Base-by-base conservation (phyloP, 192 early-diverging fungal genomes). In the Radiomyces spectabilis region DNA sequence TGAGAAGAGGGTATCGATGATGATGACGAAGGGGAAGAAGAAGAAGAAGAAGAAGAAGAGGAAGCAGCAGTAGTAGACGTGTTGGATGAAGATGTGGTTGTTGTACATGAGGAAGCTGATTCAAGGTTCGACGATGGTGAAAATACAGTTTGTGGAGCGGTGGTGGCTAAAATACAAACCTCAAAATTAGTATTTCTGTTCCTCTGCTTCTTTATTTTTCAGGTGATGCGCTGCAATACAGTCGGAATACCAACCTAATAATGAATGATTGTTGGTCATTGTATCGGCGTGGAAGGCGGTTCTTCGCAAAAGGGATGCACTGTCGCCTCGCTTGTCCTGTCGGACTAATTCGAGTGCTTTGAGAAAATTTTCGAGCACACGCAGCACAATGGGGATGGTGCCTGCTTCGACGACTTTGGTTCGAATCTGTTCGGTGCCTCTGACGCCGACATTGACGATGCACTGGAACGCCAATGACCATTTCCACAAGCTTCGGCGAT, bases 371-470 rank as follows among this genome's bases (percentile, higher is more conserved):
- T 72, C 76, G 42, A 97, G 83, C 40, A 95, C 77, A 33, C 80
- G 79, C 37, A 90, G 75, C 6, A 97, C 81, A 38, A 95, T 82
- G 1, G 82, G 77, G 12, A 97, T 76, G 47, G 93, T 80, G 10
- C 87, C 89, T 34, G 89, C 92, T 42, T 94, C 82, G 8, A 94
- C 92, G 32, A 95, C 82, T 30, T 89, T 77, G 38, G 84, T 82
- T 10, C 92, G 71, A 26, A 97, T 84, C 27, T 83, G 76, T 32
- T 85, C 77, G 15, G 86, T 86, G 21, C 91, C 93, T 1, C 92
- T 76, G 18, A 93, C 79, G 33, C 91, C 90, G 38, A 94, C 80
- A 64, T 93, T 92, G 55, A 87, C 88, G 6, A 94, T 79, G 48
- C 87, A 87, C 31, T 91, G 86, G 41, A 88, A 91, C 27, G 88